These are phyloP conservation scores for Coemansia sp. DNA, from an alignment of 192 early-diverging fungal genomes.

Conservation along the genomic window DNA sequence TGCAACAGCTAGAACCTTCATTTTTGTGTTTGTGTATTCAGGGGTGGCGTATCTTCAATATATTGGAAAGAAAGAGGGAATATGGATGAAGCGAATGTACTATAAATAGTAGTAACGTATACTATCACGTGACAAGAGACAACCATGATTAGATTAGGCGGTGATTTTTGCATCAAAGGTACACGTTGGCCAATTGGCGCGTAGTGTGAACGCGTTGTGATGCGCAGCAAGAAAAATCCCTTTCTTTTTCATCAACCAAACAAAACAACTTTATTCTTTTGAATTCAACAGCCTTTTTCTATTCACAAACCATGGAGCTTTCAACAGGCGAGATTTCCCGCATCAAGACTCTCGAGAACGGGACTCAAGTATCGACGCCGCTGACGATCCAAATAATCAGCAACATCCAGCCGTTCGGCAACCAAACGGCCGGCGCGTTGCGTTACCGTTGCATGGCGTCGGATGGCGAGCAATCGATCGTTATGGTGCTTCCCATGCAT, in stretches of 20 bases:
- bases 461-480: slow-evolving; percentile 41
- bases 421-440: slow-evolving; percentile 14
- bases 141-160: background rate
- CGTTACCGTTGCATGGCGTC: slow-evolving; percentile 53
- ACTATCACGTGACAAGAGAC: background rate
- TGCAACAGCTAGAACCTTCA: background rate
- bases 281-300: background rate
- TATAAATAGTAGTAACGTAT: background rate
- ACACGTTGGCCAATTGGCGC: slow-evolving; percentile 10
- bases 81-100: no score
- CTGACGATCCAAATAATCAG: slow-evolving; percentile 33
- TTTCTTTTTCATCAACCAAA: background rate
- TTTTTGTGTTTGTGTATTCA: background rate
- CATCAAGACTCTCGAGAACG: slow-evolving; percentile 22
- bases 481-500: slow-evolving; percentile 41
- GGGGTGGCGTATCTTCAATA: no score
- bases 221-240: slow-evolving; percentile 13
- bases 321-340: slow-evolving; percentile 41
- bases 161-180: background rate
- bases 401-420: slow-evolving; percentile 38
- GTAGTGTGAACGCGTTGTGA: slow-evolving; percentile 9
- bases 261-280: background rate
- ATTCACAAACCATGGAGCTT: slow-evolving; percentile 15
- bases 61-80: no score
- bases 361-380: slow-evolving; percentile 20